Evolutionary conservation across 2,329 filamentous ascomycete genomes (phyloP), one percentile per base, ranked within the genome.

Genomic region (Pseudogymnoascus sp.): DNA sequence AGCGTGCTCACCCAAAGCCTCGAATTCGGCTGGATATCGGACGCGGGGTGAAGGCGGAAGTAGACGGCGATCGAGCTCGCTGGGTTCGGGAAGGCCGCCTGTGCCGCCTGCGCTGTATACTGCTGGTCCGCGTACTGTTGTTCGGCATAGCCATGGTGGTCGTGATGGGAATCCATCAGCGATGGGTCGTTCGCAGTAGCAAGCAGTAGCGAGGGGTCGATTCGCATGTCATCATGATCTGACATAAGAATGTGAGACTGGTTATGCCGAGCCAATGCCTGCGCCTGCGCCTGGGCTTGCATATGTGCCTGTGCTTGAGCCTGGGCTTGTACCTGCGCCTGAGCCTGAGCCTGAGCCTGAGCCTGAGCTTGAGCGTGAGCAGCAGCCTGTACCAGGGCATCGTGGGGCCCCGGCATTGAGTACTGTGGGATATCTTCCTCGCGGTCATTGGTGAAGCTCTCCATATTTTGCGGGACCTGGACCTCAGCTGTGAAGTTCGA

Each of bases 1-100:
- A 92, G 73, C 12, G 85, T 86, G 34, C 80, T 82, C 41, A 90
- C 81, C 87, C 88, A 93, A 38, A 87, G 75, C 67, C 77, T 79
- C 25, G 70, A 72, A 62, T 69, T 78, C 63, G 76, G 70, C 5
- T 78, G 74, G 34, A 86, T 76, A 11, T 77, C 79, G 3, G 86
- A 89, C n/a, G 79, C 77, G 0, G 83, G 80, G 65, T 88, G 82
- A 4, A 90, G 78, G n/a, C 86, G 84, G 65, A 92, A 81, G 73
- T 85, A 91, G 11, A 89, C 80, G 2, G 85, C 79, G 41, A 85
- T 80, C 2, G 80, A 72, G 3, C 67, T 63, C 6, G 67, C 60
- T 6, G 66, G 60, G 20, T 67, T 64, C 50, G 69, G 62, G 61
- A 76, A 76, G 3, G 70, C 67, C 32, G 70, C 69, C 63, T 74